Evolutionary conservation across 148 eudicot genomes (phyloP).

Genomic region (Heliamphora exappendiculata): DNA sequence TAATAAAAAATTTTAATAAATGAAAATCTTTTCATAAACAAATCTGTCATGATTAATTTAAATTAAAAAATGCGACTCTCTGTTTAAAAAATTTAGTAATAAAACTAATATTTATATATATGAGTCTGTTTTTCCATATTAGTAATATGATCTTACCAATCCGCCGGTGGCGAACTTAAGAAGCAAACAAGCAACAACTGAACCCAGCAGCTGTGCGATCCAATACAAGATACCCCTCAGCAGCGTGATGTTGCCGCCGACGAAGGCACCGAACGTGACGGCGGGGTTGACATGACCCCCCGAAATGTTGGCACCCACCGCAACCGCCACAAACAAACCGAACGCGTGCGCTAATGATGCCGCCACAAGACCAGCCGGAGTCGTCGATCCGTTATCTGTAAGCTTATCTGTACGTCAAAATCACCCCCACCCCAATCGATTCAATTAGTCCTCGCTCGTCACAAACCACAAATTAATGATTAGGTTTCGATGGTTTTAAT

Average conservation of each 20-base stretch:
- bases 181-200: constrained; percentile 18
- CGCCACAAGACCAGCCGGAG: constrained; percentile 16
- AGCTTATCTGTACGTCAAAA: too few relatives aligned
- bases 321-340: constrained; percentile 20
- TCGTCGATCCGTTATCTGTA: constrained; percentile 6
- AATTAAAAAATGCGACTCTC: too few relatives aligned
- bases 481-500: too few relatives aligned
- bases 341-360: constrained; percentile 17
- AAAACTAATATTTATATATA: too few relatives aligned
- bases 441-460: too few relatives aligned
- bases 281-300: constrained; percentile 26
- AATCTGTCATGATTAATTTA: too few relatives aligned
- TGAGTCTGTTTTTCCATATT: too few relatives aligned
- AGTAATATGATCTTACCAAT: not conserved
- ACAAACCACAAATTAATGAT: too few relatives aligned
- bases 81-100: too few relatives aligned
- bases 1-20: too few relatives aligned
- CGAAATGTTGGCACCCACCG: constrained; percentile 20
- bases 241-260: constrained; percentile 24
- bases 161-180: constrained; percentile 16
- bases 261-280: constrained; percentile 22
- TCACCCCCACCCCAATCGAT: too few relatives aligned
- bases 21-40: too few relatives aligned
- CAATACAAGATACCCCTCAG: constrained; percentile 17
- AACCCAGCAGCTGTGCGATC: constrained; percentile 24